phyloP scores from a whole-genome alignment of 352 stramenopile species.

The Phytopythium sindhum region DNA sequence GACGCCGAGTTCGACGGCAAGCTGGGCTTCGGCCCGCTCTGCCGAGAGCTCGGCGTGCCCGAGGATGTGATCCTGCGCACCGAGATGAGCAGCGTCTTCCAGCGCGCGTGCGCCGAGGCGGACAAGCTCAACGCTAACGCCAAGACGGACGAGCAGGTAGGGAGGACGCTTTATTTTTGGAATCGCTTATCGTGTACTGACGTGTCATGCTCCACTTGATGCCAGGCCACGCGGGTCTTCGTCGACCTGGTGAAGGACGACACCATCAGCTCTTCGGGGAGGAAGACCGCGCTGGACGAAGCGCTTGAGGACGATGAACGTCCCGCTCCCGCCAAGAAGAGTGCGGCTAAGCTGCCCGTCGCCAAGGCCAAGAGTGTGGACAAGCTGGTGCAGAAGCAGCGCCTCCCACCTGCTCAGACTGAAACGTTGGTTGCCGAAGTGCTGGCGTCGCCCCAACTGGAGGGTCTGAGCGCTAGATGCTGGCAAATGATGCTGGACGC shows the following conservation, averaged over 20 bases:
- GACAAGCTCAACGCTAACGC: slow-evolving; percentile 26
- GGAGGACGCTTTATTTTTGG: neutral
- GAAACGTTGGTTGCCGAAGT: slow-evolving; percentile 11
- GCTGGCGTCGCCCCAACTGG: slow-evolving; percentile 21
- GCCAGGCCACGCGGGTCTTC: slow-evolving; percentile 27
- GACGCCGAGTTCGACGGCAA: slow-evolving; percentile 13
- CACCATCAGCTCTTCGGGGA: neutral
- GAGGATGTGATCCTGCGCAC: slow-evolving; percentile 36
- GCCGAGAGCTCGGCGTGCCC: slow-evolving; percentile 22
- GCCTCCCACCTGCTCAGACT: neutral
- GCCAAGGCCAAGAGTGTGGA: slow-evolving; percentile 3
- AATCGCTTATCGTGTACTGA: neutral
- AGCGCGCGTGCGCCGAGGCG: slow-evolving; percentile 47
- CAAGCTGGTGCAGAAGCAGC: neutral
- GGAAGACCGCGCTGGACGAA: slow-evolving; percentile 7
- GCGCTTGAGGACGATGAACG: slow-evolving; percentile 8
- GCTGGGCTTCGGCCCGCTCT: slow-evolving; percentile 40
- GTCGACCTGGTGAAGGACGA: slow-evolving; percentile 27
- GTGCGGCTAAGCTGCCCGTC: neutral
- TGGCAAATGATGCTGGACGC: slow-evolving; percentile 54
- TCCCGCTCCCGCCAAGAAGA: slow-evolving; percentile 5
- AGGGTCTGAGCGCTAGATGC: slow-evolving; percentile 33
- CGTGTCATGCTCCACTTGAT: neutral
- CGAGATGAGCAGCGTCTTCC: slow-evolving; percentile 43
- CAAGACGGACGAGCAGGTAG: slow-evolving; percentile 21